Base-by-base conservation (phyloP, 257 asterid genomes). In the Nicotiana undulata region DNA sequence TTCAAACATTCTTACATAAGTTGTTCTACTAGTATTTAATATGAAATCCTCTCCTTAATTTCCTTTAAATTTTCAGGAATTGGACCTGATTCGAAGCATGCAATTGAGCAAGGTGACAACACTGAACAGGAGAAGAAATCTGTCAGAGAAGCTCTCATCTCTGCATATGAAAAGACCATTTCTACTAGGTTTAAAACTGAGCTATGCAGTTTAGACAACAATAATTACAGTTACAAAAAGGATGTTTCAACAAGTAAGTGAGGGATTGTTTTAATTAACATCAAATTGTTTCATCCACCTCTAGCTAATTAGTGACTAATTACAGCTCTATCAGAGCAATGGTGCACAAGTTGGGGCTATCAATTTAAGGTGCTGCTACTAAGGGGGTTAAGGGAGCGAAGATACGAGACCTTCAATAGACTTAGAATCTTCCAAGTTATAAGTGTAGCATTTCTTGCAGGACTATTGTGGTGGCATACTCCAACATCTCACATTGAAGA, bases 341-440 rank as follows among this genome's bases (percentile, higher is more conserved):
- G 99, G 99, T 90, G 95, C 96, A 95, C 97, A 65, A 92, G 91
- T 87, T 95, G 99, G 99, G 90, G 93, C 89, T 80, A 92, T 85
- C 97, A 96, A 82, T 96, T 94, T 80, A 90, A 90, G 88, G 92
- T 96, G 70, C 91, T 96, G 72, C 94, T 96, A 40, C 66, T 88
- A 75, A 84, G 99, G 76, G 99, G 99, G 17, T 87, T 96, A 61
- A 85, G 91, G 56, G 99, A 94, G 82, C 82, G 99, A 79, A 87
- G 99, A 82, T 91, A 85, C 75, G 99, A 96, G 81, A 92, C 98
- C 82, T 96, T 94, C 88, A 96, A 94, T 91, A 87, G 87, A 86
- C 83, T 96, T 70, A 82, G 97, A 84, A 94, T 96, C 89, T 91
- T 94, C 90, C 99, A 96, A 88, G 99, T 96, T 81, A 81, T 92